phyloP scores from a whole-genome alignment of 2,329 filamentous ascomycete genomes.

The Rugonectria rugulosa region DNA sequence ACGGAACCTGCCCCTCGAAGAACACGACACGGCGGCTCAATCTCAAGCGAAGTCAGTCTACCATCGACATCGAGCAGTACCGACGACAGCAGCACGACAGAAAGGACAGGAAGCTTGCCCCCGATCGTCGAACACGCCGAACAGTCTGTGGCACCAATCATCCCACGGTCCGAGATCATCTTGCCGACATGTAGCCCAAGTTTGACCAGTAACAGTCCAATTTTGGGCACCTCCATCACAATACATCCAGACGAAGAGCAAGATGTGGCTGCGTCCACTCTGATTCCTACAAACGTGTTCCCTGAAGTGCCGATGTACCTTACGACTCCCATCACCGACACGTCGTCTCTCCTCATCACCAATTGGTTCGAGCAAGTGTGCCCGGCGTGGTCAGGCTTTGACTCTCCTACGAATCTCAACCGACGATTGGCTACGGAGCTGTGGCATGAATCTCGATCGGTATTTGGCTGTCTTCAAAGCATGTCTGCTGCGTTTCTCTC shows the following conservation, averaged over 20 bases:
- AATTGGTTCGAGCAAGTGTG: conserved; percentile 52
- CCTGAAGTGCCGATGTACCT: conserved; percentile 24
- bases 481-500: conserved; percentile 51
- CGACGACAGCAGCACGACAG: not conserved
- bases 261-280: conserved; percentile 3
- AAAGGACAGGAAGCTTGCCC: not conserved
- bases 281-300: conserved; percentile 24
- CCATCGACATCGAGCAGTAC: conserved; percentile 2
- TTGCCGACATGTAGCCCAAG: too few relatives aligned
- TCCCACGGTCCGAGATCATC: not conserved
- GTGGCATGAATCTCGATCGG: conserved; percentile 47
- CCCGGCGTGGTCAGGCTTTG: conserved; percentile 50
- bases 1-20: not conserved
- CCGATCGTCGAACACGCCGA: not conserved
- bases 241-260: conserved; percentile 3
- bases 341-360: conserved; percentile 44
- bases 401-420: conserved; percentile 49
- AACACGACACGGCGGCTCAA: conserved; percentile 2
- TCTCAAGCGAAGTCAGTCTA: conserved; percentile 4
- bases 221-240: not conserved
- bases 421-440: conserved; percentile 47
- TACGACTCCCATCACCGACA: conserved; percentile 38
- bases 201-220: too few relatives aligned
- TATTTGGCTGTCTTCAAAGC: conserved; percentile 49
- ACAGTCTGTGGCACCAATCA: not conserved